Evolutionary conservation across 1,284 basidiomycete genomes (phyloP).

Genomic region (Retiboletus flavoniger): DNA sequence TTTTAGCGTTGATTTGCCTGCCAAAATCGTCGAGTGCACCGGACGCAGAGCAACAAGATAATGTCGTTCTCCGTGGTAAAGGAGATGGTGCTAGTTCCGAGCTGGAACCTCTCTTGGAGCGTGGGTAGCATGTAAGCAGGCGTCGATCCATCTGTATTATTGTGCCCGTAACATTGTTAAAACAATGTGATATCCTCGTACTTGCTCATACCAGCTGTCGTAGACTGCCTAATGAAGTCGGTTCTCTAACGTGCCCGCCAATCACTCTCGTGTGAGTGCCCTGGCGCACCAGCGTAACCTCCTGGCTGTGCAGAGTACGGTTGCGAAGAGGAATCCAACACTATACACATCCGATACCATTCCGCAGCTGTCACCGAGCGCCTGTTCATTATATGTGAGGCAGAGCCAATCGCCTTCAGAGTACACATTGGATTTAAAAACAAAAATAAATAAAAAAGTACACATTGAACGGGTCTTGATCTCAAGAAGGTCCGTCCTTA

Average conservation of each 20-base stretch:
- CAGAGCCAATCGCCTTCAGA: not conserved
- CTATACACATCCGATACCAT: not conserved
- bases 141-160: not conserved
- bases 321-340: not conserved
- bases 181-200: not conserved
- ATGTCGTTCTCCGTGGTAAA: not conserved
- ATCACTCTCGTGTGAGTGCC: not conserved
- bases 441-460: too few species aligned
- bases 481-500: not conserved
- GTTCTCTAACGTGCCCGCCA: not conserved
- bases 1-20: not conserved
- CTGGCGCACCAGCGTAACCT: not conserved
- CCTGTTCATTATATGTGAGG: not conserved
- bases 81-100: not conserved
- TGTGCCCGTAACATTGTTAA: not conserved
- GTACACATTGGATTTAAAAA: not conserved
- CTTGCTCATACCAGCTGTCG: too few species aligned
- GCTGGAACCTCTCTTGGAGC: not conserved
- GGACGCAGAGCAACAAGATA: not conserved
- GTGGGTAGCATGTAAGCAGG: not conserved
- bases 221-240: not conserved
- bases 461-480: not conserved
- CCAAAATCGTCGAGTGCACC: not conserved
- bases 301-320: not conserved
- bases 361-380: not conserved